phyloP scores from a whole-genome alignment of 352 stramenopile genomes.

The Pythium dissotocum region DNA sequence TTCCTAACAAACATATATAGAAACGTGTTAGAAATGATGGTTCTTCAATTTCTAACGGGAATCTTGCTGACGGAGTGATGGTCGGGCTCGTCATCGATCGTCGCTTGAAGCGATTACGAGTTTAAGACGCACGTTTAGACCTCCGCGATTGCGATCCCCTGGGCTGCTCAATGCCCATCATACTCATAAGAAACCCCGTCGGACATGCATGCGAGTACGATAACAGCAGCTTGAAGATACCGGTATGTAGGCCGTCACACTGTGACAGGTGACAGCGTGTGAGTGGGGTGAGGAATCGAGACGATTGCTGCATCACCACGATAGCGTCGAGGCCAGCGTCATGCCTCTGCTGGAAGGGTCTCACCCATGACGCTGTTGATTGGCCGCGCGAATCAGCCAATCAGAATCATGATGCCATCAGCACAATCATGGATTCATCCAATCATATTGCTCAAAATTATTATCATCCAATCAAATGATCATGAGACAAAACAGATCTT shows the following conservation, averaged over 20 bases:
- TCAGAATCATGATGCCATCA: background rate
- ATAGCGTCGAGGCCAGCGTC: background rate
- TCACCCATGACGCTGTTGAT: slow-evolving; percentile 4
- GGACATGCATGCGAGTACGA: background rate
- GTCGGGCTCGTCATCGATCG: background rate
- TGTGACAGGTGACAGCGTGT: background rate
- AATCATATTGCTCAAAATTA: background rate
- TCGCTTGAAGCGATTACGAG: background rate
- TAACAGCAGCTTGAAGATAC: background rate
- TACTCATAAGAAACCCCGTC: background rate
- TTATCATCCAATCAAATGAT: slow-evolving; percentile 1
- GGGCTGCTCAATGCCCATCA: too few relatives aligned
- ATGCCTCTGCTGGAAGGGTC: background rate
- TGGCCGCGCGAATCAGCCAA: background rate
- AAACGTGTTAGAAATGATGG: background rate
- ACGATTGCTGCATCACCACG: background rate
- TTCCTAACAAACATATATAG: slow-evolving; percentile 9
- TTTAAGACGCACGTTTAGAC: background rate
- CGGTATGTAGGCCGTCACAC: background rate
- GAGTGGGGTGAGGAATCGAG: background rate
- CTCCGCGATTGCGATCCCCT: too few relatives aligned
- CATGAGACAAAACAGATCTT: slow-evolving; percentile 9
- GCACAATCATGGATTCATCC: background rate
- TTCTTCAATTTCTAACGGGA: background rate
- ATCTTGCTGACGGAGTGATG: slow-evolving; percentile 1